Evolutionary conservation across 31 red algal genomes (phyloP), one percentile per base, ranked within the genome.

Genomic region (Odonthalia washingtoniensis): DNA sequence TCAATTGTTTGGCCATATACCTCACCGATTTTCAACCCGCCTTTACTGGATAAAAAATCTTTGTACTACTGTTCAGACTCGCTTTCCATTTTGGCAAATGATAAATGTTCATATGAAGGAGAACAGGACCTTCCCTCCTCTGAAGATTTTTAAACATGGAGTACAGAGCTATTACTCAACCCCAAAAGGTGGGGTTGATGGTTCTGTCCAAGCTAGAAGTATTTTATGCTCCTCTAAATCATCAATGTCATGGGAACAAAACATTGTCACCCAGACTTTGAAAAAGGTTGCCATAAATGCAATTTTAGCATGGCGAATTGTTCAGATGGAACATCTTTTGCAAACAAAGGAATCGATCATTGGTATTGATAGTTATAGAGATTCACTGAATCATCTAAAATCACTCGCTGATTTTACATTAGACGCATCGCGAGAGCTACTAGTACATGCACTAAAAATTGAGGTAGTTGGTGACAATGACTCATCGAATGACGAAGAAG

Each of bases 1-100:
- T n/a, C n/a, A n/a, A n/a, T n/a, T n/a, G n/a, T n/a, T n/a, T n/a
- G 87, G 87, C 41, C 76, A 30, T 36, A 89, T 63, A 63, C 28
- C 34, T 27, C 80, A 12, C 16, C 18, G n/a, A 21, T 4, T 82
- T 0, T 14, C 36, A 34, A n/a, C 80, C 39, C 87, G 2, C 3
- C 21, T 32, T 9, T 64, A 74, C 26, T 28, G 62, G 45, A 75
- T 5, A 36, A 18, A 5, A 42, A 75, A 37, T 37, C 16, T 36
- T 36, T 5, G 6, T 4, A 36, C n/a, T 9, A 5, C 6, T 4
- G 5, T 75, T 5, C n/a, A 17, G 16, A 75, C 28, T 4, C 32
- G 36, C 5, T 42, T 41, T 26, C 26, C 35, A 26, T 75, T 75
- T 37, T 75, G 72, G 72, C 16, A 75, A 9, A 37, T 36, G 5